Evolutionary conservation across 805 yeast species (phyloP), one percentile per base, ranked within the genome.

Genomic region (Pichia rugopelliculosa): DNA sequence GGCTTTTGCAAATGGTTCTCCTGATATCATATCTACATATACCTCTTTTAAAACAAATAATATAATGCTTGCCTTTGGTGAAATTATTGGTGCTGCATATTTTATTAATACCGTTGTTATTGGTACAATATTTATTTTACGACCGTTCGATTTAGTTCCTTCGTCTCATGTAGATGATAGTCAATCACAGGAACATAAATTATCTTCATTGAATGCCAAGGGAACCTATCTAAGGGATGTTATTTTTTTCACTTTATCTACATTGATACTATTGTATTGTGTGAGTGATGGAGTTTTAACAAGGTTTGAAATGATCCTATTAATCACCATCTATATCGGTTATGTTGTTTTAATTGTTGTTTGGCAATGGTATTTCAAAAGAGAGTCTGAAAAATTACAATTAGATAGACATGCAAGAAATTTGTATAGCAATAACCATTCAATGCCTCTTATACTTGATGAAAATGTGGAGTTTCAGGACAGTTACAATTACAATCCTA

Each of bases 1-100:
- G 51, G 96, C 98, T 0, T 74, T 91, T 54, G 99, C 97, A 1
- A 91, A 91, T 64, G 95, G 96, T 1, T 75, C 95, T 0, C 96
- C 97, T 0, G 99, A 91, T 64, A 81, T 91, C 2, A 73, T 90
- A 44, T 78, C 90, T 44, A 89, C 96, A 0, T 87, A 82, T 58
- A 81, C 83, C 39, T 95, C 97, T 1, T 77, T 93, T 73, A 73
- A 72, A 15, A 67, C 80, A 0, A 82, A 77, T 12, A 79, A 84
- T 15, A 80, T 82, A 0, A 76, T 87, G 0, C 68, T 91, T 59
- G 97, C 98, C 0, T 66, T 91, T 7, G 93, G 96, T 1, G 97
- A 90, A 61, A 69, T 91, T n/a, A 66, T 89, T 27, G 98, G 99
- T 0, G 93, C 96, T 2, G 86, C 95, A 0, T 77, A 85, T 40